Base-by-base conservation (phyloP, 2,329 filamentous ascomycete species). In the Thermochaetoides dissita region DNA sequence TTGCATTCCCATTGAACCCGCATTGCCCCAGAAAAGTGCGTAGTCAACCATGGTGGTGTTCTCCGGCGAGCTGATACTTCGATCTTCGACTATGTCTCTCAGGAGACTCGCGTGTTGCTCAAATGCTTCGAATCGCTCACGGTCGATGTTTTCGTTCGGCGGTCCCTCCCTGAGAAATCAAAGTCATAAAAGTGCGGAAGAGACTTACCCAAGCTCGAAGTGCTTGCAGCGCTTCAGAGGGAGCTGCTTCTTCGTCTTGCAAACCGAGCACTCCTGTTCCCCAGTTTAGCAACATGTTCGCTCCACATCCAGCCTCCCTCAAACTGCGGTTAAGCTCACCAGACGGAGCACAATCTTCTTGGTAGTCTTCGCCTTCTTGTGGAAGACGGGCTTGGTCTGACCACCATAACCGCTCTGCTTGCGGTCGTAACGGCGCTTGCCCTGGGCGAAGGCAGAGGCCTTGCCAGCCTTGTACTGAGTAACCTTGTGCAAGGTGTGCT, bases 301-400 rank as follows among this genome's bases (percentile, higher is more conserved):
- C 37, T 39, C 40, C 10, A 33, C 35, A 43, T 43, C 42, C 40
- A 10, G 30, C 30, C 7, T 24, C 30, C 34, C 24, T n/a, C 44
- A 38, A 35, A 35, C 34, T 11, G 34, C 24, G 36, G 42, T 11
- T 30, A 38, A 40, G 31, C 52, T 48, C 46, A 54, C 52, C 69
- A 98, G 74, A 75, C 91, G 81, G 70, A 98, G 75, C 63, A 98
- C 93, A 61, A 98, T 84, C 83, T 98, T 98, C 85, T 98, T 98
- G 66, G 91, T 98, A 59, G 91, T 98, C 84, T 98, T 98, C 57
- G 91, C 91, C 77, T 95, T 96, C 83, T 96, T 98, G 85, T 96
- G 91, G 84, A 96, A 98, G 64, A 98, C 88, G 60, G 93, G 91
- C 77, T 98, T 98, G 63, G 91, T 98, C 77, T 98, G 91, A 88